A percentile compares a stretch with the other conserved stretches of the same genome.
phyloP scores from a whole-genome alignment of 2,329 filamentous ascomycete genomes.

The Xylaria sp. region DNA sequence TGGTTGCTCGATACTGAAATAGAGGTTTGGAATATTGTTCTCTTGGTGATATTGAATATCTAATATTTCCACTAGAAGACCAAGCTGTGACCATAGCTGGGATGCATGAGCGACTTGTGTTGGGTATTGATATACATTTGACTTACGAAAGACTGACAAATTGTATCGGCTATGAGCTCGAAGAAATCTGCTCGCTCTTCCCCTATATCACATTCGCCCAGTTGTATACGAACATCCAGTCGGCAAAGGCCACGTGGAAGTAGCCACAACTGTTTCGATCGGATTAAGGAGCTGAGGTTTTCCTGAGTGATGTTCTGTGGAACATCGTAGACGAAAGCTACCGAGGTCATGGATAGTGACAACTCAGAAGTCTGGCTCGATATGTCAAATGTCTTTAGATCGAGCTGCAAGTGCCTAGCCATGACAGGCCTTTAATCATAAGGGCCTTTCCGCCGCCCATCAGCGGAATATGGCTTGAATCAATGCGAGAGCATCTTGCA shows the following conservation, averaged over 20 bases:
- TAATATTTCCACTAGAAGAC: conserved; percentile 41
- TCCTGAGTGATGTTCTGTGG: conserved; percentile 30
- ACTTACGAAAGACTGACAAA: conserved; percentile 45
- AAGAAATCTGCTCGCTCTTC: conserved; percentile 38
- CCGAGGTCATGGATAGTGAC: conserved; percentile 41
- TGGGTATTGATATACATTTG: background rate
- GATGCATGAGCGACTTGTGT: conserved; percentile 29
- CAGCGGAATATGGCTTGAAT: background rate
- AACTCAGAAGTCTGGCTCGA: conserved; percentile 33
- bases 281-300: conserved; percentile 39
- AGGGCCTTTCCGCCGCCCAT: background rate
- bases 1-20: conserved; percentile 47
- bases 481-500: background rate
- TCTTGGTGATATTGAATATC: conserved; percentile 41
- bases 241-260: conserved; percentile 44
- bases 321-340: conserved; percentile 41
- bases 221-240: conserved; percentile 41
- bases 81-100: conserved; percentile 47
- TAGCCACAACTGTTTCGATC: conserved; percentile 45
- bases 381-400: conserved; percentile 43
- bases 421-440: conserved; percentile 32
- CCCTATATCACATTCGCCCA: conserved; percentile 25
- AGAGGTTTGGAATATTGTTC: conserved; percentile 44
- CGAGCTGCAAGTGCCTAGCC: conserved; percentile 39
- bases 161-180: conserved; percentile 41